Conservation (phyloP, 305 asterid species). For the Euphrasia arctica region DNA sequence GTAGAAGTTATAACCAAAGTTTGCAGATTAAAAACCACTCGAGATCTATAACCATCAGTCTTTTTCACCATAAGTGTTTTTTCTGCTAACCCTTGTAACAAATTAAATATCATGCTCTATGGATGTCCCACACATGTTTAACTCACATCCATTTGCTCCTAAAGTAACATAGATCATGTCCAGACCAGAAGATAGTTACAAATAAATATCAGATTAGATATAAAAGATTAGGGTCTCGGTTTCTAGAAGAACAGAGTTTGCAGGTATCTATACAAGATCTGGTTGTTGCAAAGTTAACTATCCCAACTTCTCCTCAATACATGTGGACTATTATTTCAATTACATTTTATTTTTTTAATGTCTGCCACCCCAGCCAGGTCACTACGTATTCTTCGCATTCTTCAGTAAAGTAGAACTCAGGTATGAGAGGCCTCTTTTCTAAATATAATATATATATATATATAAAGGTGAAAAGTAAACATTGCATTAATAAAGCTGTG, state of each 20-base stretch:
- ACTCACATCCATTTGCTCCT: no score
- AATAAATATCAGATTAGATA: no score
- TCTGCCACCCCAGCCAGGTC: no score
- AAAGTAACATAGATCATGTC: background rate
- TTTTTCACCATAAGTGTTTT: no score
- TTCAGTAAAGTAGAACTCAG: background rate
- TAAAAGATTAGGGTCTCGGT: background rate
- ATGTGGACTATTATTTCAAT: background rate
- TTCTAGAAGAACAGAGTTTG: background rate
- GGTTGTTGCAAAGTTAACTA: background rate
- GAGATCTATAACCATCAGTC: no score
- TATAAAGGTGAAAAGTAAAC: slow-evolving; percentile 12
- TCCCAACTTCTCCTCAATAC: background rate
- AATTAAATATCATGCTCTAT: no score
- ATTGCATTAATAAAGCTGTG: background rate
- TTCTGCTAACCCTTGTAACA: no score
- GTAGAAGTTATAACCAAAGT: no score
- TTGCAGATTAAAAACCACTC: no score
- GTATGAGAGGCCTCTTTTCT: background rate
- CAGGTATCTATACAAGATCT: background rate
- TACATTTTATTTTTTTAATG: no score
- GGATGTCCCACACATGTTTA: no score
- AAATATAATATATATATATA: background rate
- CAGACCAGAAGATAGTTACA: no score
- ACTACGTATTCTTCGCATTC: background rate